A percentile compares a stretch with the other conserved stretches of the same genome.
phyloP scores from a whole-genome alignment of 2,329 filamentous ascomycete genomes.

The Clarireedia sp. region DNA sequence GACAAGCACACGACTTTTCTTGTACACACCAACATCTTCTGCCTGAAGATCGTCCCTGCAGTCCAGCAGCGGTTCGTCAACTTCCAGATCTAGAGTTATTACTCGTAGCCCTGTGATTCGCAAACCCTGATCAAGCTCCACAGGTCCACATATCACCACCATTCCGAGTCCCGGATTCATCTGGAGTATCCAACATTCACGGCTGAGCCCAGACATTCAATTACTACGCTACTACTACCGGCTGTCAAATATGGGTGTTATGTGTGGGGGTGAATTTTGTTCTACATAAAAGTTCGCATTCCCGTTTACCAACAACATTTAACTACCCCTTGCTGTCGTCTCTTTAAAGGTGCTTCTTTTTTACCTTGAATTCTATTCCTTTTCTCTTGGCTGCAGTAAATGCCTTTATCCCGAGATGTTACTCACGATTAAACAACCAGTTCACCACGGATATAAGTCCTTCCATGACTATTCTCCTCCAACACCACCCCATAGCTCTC shows the following conservation, averaged over 20 bases:
- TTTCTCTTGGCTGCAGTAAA: conserved; percentile 23
- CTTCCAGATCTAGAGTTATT: conserved; percentile 20
- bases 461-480: conserved; percentile 41
- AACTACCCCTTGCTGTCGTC: conserved; percentile 16
- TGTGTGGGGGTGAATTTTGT: conserved; percentile 21
- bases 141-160: conserved; percentile 17
- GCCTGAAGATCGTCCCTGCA: conserved; percentile 23
- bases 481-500: conserved; percentile 33
- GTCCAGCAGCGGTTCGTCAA: conserved; percentile 15
- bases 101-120: conserved; percentile 24
- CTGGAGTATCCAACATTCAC: conserved; percentile 18
- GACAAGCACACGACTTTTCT: conserved; percentile 16
- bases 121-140: conserved; percentile 20
- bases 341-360: conserved; percentile 23
- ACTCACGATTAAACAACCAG: conserved; percentile 42
- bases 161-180: conserved; percentile 18
- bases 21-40: conserved; percentile 14
- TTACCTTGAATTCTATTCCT: conserved; percentile 23
- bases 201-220: conserved; percentile 6
- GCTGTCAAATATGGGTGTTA: conserved; percentile 19
- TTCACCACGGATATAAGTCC: conserved; percentile 38
- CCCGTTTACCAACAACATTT: conserved; percentile 19
- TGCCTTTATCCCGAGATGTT: conserved; percentile 35
- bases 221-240: conserved; percentile 22
- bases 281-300: conserved; percentile 24